phyloP scores from a whole-genome alignment of 345 rosid species.

The Geranium brycei region DNA sequence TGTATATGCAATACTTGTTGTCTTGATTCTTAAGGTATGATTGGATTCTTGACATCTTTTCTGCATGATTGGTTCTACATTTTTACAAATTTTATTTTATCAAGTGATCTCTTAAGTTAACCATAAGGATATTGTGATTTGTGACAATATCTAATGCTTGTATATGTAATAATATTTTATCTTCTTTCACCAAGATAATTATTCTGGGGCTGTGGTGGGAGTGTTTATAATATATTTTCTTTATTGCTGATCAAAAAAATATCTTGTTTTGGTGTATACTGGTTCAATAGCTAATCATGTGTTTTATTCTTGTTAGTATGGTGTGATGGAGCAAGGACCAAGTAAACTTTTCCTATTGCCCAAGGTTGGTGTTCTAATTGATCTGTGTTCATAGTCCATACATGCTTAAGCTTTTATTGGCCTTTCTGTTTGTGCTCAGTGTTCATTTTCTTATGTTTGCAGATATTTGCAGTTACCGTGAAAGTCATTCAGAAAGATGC shows the following conservation, averaged over 20 bases:
- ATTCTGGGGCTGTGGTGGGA: not conserved
- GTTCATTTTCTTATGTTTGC: slow-evolving; percentile 7
- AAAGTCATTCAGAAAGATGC: slow-evolving; percentile 73
- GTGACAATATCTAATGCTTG: not conserved
- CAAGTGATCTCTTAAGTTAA: not conserved
- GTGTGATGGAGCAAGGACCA: slow-evolving; percentile 66
- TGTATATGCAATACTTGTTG: slow-evolving; percentile 70
- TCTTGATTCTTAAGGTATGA: slow-evolving; percentile 41
- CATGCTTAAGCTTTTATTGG: not conserved
- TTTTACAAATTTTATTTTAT: not conserved
- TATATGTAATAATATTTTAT: no score
- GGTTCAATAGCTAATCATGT: not conserved
- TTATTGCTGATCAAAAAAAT: no score
- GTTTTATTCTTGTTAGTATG: slow-evolving; percentile 17
- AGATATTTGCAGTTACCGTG: slow-evolving; percentile 70
- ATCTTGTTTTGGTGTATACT: not conserved
- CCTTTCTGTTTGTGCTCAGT: not conserved
- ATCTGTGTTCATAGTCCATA: not conserved
- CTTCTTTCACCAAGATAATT: not conserved
- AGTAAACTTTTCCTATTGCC: slow-evolving; percentile 49
- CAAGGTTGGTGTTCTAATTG: slow-evolving; percentile 29
- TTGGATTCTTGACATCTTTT: not conserved
- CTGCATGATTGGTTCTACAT: not conserved
- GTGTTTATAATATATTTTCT: no score
- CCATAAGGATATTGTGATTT: not conserved